Evolutionary conservation across 2,329 filamentous ascomycete species (phyloP).

Genomic region (Hypoxylon rubiginosum): DNA sequence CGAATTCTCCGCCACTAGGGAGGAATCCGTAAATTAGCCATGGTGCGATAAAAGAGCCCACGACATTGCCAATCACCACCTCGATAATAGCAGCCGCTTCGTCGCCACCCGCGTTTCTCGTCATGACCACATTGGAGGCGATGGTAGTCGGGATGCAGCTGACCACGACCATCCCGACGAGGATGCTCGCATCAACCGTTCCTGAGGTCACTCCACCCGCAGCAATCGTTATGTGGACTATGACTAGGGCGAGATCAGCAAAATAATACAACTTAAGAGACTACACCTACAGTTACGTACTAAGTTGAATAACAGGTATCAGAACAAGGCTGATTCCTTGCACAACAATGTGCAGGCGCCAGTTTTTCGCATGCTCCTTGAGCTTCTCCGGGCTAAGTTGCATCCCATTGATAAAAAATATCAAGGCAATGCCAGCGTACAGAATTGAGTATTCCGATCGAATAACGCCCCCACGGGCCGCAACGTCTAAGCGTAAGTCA

Average conservation of each 20-base stretch:
- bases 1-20: constrained; percentile 65
- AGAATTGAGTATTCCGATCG: constrained; percentile 72
- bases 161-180: constrained; percentile 76
- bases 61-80: constrained; percentile 77
- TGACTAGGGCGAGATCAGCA: constrained; percentile 51
- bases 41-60: constrained; percentile 76
- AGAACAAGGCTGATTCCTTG: constrained; percentile 77
- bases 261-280: not conserved
- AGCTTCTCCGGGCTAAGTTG: constrained; percentile 75
- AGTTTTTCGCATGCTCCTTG: constrained; percentile 72
- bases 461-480: constrained; percentile 62
- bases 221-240: constrained; percentile 63
- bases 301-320: constrained; percentile 73
- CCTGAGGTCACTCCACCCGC: constrained; percentile 63
- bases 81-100: constrained; percentile 75
- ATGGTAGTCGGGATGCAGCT: constrained; percentile 80
- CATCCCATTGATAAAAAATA: constrained; percentile 79
- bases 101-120: constrained; percentile 75
- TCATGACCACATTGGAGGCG: constrained; percentile 81
- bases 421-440: constrained; percentile 76
- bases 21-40: constrained; percentile 73
- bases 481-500: constrained; percentile 55
- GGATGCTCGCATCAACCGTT: constrained; percentile 72
- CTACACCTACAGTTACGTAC: constrained; percentile 49
- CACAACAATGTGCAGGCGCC: constrained; percentile 76